phyloP scores from a whole-genome alignment of 2,329 filamentous ascomycete species.

The Pleurostoma richardsiae region DNA sequence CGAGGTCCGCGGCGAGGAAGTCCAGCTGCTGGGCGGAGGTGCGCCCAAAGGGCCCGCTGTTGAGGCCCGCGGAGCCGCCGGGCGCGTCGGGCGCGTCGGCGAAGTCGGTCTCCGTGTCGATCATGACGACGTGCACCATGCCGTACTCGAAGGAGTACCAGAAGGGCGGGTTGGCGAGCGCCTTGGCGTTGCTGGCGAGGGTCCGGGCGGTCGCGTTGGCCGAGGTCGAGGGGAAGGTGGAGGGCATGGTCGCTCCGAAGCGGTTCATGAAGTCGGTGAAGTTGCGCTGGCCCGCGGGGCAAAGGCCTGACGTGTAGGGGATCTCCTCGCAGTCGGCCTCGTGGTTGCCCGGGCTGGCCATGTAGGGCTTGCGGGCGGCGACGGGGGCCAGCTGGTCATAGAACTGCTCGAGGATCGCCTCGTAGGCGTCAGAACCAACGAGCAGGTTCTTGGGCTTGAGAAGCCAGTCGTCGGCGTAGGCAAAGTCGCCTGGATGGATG shows the following conservation, averaged over 20 bases:
- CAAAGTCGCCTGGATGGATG: slow-evolving; percentile 50
- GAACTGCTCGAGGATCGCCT: slow-evolving; percentile 52
- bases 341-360: slow-evolving; percentile 54
- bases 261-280: slow-evolving; percentile 56
- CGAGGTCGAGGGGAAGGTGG: slow-evolving; percentile 43
- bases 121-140: slow-evolving; percentile 48
- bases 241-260: slow-evolving; percentile 47
- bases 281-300: slow-evolving; percentile 50
- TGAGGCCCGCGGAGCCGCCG: slow-evolving; percentile 32
- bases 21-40: slow-evolving; percentile 40
- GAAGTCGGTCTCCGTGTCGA: slow-evolving; percentile 55
- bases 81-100: slow-evolving; percentile 38
- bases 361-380: slow-evolving; percentile 48
- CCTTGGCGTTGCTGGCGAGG: slow-evolving; percentile 36
- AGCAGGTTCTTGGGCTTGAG: slow-evolving; percentile 37
- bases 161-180: slow-evolving; percentile 45
- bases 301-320: slow-evolving; percentile 18
- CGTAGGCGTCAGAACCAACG: slow-evolving; percentile 44
- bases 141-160: slow-evolving; percentile 59
- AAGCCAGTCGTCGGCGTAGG: slow-evolving; percentile 55
- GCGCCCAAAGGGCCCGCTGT: slow-evolving; percentile 44
- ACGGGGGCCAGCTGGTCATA: slow-evolving; percentile 51
- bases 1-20: slow-evolving; percentile 50
- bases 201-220: slow-evolving; percentile 30
- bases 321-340: slow-evolving; percentile 48